These are phyloP conservation scores for Populus euphratica DNA, from an alignment of 345 rosid genomes.

Conservation along the genomic window DNA sequence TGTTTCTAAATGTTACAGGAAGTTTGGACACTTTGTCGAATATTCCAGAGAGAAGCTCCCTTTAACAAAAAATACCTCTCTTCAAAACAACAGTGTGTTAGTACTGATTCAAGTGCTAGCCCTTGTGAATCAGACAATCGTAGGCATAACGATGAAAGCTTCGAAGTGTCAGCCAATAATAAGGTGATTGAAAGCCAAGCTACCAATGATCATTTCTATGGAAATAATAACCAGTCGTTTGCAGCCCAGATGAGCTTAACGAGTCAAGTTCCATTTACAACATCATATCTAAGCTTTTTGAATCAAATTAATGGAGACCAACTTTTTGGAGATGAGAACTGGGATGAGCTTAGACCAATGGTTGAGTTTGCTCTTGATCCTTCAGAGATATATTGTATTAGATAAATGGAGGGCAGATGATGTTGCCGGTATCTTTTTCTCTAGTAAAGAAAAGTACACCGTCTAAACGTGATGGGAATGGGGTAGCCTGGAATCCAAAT, in stretches of 20 bases:
- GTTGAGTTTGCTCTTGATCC: constrained; percentile 15
- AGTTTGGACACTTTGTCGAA: constrained; percentile 38
- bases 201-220: not conserved
- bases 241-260: constrained; percentile 12
- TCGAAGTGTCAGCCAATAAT: not conserved
- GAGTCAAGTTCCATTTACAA: constrained; percentile 4
- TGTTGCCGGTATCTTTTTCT: not conserved
- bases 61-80: constrained; percentile 5
- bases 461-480: not conserved
- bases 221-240: not conserved
- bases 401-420: not conserved
- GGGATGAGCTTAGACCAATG: constrained; percentile 40
- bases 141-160: not conserved
- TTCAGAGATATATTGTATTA: not conserved
- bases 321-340: constrained; percentile 9
- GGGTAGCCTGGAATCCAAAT: not conserved
- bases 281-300: constrained; percentile 17
- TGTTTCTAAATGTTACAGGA: constrained; percentile 20
- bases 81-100: constrained; percentile 9
- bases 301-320: not conserved
- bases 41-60: constrained; percentile 30
- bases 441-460: not conserved
- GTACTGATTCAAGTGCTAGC: not conserved
- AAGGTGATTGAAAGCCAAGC: constrained; percentile 7
- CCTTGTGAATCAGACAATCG: not conserved